Evolutionary conservation across 2,329 filamentous ascomycete genomes (phyloP), one percentile per base, ranked within the genome.

Genomic region (Aspergillus pseudonomiae): DNA sequence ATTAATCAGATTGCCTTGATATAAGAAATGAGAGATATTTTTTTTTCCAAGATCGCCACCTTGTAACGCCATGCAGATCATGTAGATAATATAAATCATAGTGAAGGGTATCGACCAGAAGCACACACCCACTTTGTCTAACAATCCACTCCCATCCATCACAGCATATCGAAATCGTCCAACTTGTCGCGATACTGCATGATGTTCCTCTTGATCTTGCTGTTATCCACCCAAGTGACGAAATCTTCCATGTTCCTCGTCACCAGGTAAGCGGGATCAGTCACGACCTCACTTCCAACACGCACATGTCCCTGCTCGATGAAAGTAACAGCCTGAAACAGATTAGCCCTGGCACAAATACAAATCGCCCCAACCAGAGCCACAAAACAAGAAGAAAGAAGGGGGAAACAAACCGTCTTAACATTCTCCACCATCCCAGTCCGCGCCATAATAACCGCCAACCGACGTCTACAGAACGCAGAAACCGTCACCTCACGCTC

Each of bases 201-300:
- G 68, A 97, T 96, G 76, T 93, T 95, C 75, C 91, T 87, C 90
- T 96, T 97, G 78, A 98, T 94, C 91, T 97, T 97, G 79, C 92
- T 96, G 64, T 92, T 93, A 73, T 96, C 92, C 11, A 94, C 90
- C 94, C 94, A 98, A 0, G 94, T 97, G 21, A 98, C 91, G 77
- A 96, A 97, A 80, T 98, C 94, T 80, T 98, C 94, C 86, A 96
- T 92, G 65, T 88, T 91, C 68, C 94, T 85, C 43, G 92, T 95
- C 9, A 98, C 93, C 59, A 97, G 79, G 73, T 93, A 97, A 0
- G 93, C 94, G 32, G 93, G 89, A 76, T 98, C 94, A 2, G 92
- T 96, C 30, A 97, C 86, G 1, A 94, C 91, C 74, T 97, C 93
- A 0, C 93, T 94, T 14, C 94, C 94, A 1, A 97, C 93, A 55